Evolutionary conservation across 495 filamentous ascomycete species (phyloP).

Genomic region (Penicillium fimorum): DNA sequence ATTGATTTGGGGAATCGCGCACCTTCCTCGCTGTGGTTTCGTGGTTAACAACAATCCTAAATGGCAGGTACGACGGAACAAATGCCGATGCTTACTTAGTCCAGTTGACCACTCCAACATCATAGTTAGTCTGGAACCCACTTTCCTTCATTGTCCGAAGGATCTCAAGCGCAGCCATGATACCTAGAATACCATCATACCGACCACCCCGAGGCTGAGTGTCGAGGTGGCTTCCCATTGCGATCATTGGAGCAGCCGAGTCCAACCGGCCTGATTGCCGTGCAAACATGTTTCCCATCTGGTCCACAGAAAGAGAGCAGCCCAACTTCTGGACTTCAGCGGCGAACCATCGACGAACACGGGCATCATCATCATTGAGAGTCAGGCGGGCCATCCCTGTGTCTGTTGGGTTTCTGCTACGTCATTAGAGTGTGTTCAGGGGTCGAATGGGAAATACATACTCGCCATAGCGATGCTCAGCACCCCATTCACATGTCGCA

Average conservation of each 20-base stretch:
- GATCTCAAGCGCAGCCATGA: slow-evolving; percentile 67
- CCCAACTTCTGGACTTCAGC: slow-evolving; percentile 57
- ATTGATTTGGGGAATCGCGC: slow-evolving; percentile 77
- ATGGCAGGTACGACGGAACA: neutral
- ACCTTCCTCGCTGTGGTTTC: slow-evolving; percentile 59
- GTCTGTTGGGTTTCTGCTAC: slow-evolving; percentile 30
- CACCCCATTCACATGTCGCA: slow-evolving; percentile 37
- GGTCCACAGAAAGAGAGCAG: slow-evolving; percentile 56
- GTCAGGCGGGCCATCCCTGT: slow-evolving; percentile 63
- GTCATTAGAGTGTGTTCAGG: slow-evolving; percentile 8
- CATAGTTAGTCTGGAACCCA: slow-evolving; percentile 59
- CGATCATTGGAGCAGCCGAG: slow-evolving; percentile 39
- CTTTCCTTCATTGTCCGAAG: slow-evolving; percentile 64
- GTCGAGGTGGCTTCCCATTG: slow-evolving; percentile 49
- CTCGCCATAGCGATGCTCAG: slow-evolving; percentile 33
- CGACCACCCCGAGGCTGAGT: slow-evolving; percentile 72
- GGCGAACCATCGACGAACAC: slow-evolving; percentile 70
- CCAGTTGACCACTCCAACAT: slow-evolving; percentile 71
- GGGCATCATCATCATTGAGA: slow-evolving; percentile 64
- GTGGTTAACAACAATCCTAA: slow-evolving; percentile 21
- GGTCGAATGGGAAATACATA: slow-evolving; percentile 13
- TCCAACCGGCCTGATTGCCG: slow-evolving; percentile 51
- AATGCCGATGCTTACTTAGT: slow-evolving; percentile 50
- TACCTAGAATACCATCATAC: slow-evolving; percentile 69
- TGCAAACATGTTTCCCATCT: slow-evolving; percentile 74